Percentiles rank a stretch among this genome's conserved stretches.
phyloP scores from a whole-genome alignment of 768 basidiomycete species.

The Dioszegia aurantiaca region DNA sequence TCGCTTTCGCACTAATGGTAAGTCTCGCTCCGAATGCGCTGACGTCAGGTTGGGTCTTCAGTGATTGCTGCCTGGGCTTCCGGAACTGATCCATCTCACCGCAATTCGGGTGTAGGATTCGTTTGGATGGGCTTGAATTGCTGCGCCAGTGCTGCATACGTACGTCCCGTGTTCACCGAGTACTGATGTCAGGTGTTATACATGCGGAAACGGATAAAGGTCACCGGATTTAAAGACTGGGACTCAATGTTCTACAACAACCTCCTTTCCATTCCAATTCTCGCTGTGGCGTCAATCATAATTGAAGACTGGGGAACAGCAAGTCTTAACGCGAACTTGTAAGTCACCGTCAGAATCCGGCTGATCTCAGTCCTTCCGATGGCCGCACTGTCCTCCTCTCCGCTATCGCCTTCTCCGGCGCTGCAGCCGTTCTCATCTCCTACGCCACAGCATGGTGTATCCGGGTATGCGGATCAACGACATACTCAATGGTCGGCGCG shows the following conservation, averaged over 20 bases:
- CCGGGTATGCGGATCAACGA: constrained; percentile 90
- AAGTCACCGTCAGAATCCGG: constrained; percentile 41
- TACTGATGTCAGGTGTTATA: constrained; percentile 70
- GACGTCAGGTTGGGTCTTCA: constrained; percentile 67
- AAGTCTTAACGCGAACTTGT: constrained; percentile 74
- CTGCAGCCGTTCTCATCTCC: constrained; percentile 93
- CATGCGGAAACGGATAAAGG: constrained; percentile 95
- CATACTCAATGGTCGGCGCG: constrained; percentile 62
- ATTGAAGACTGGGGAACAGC: constrained; percentile 85
- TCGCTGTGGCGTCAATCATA: constrained; percentile 74
- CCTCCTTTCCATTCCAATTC: constrained; percentile 84
- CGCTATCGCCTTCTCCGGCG: constrained; percentile 92
- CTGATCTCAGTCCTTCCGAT: constrained; percentile 61
- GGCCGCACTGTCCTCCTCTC: constrained; percentile 74
- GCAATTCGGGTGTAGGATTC: constrained; percentile 69
- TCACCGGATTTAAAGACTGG: constrained; percentile 96
- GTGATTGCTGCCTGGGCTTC: constrained; percentile 94
- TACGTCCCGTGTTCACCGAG: constrained; percentile 53
- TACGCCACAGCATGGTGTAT: constrained; percentile 99
- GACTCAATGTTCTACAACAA: constrained; percentile 99
- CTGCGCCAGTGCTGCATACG: constrained; percentile 82
- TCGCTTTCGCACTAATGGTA: constrained; percentile 87
- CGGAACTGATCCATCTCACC: constrained; percentile 57
- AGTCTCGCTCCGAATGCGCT: constrained; percentile 11
- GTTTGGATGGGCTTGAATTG: constrained; percentile 97